Percentiles rank a stretch among this genome's conserved stretches.
Evolutionary conservation across 2,329 filamentous ascomycete species (phyloP).

Genomic region (Colletotrichum somersetense): DNA sequence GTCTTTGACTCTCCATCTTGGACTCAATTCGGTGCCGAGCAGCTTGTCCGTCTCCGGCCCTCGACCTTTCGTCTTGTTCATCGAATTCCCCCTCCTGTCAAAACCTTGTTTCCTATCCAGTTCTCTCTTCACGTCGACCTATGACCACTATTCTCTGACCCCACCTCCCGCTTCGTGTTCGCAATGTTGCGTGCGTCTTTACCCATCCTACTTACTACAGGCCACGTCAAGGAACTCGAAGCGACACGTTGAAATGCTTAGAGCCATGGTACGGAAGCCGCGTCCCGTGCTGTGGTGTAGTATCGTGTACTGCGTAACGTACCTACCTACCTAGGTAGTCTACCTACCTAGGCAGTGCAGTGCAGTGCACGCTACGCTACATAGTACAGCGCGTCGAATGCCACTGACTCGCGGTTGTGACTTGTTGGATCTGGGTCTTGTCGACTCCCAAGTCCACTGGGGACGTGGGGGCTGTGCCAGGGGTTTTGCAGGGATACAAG

Average conservation of each 20-base stretch:
- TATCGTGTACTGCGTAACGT: no score
- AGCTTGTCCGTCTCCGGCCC: conserved; percentile 6
- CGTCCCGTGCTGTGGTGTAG: not conserved
- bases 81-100: not conserved
- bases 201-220: not conserved
- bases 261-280: conserved; percentile 29
- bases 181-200: conserved; percentile 1
- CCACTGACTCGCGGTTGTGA: conserved; percentile 37
- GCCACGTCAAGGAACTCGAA: conserved; percentile 24
- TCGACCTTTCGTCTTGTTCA: conserved; percentile 7
- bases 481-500: conserved; percentile 45
- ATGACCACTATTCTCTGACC: conserved; percentile 8
- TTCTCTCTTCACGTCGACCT: not conserved
- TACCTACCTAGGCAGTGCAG: not conserved
- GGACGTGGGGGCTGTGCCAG: conserved; percentile 43
- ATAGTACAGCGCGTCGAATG: conserved; percentile 31
- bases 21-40: conserved; percentile 14
- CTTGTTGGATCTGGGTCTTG: conserved; percentile 37
- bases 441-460: conserved; percentile 41
- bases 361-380: not conserved
- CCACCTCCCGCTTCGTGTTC: conserved; percentile 2
- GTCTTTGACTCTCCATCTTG: not conserved
- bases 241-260: not conserved
- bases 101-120: not conserved
- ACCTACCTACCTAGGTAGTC: not conserved